phyloP scores from a whole-genome alignment of 2,329 filamentous ascomycete species.

The Neurospora sp. region DNA sequence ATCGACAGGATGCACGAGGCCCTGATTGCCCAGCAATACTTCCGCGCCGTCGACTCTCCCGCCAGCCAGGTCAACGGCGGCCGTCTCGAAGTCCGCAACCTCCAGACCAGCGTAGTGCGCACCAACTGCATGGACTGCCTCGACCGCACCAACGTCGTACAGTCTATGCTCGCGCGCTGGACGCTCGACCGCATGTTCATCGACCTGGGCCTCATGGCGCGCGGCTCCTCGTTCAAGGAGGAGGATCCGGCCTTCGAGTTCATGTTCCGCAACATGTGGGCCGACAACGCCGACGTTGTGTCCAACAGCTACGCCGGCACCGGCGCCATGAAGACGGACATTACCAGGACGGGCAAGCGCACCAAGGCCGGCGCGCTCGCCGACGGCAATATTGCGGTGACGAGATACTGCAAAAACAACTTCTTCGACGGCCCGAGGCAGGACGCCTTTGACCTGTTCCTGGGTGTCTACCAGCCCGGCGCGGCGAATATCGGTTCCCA shows the following conservation, averaged over 20 bases:
- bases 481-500: constrained; percentile 59
- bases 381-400: constrained; percentile 80
- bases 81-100: constrained; percentile 66
- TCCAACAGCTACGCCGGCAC: constrained; percentile 91
- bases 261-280: constrained; percentile 95
- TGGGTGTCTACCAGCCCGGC: constrained; percentile 73
- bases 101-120: constrained; percentile 82
- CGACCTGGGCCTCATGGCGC: constrained; percentile 68
- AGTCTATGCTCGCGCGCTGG: constrained; percentile 90
- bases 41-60: constrained; percentile 81
- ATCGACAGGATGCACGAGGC: constrained; percentile 72
- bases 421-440: constrained; percentile 89
- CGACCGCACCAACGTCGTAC: constrained; percentile 94
- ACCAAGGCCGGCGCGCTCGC: constrained; percentile 78
- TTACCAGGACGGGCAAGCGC: constrained; percentile 84
- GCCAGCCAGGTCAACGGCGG: constrained; percentile 48
- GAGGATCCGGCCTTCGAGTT: constrained; percentile 77
- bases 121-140: constrained; percentile 99
- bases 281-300: constrained; percentile 94
- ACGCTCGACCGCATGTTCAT: constrained; percentile 80
- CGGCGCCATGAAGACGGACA: constrained; percentile 94
- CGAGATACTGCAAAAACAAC: constrained; percentile 87
- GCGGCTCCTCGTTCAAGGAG: constrained; percentile 64
- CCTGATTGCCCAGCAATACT: constrained; percentile 75
- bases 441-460: constrained; percentile 90